Base-by-base conservation (phyloP, 2,329 filamentous ascomycete genomes). In the Fusarium metavorans region DNA sequence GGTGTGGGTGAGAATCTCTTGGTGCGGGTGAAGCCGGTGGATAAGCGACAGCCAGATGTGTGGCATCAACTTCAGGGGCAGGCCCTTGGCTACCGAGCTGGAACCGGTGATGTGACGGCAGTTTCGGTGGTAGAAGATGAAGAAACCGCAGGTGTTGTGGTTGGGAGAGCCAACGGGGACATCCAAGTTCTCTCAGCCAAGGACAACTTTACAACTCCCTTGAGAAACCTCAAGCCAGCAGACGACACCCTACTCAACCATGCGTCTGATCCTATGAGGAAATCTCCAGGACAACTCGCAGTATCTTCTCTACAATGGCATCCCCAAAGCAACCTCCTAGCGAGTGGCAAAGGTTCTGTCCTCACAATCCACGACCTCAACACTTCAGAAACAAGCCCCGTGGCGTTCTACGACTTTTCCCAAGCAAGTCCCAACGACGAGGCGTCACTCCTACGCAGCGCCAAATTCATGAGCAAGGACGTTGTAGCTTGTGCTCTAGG, bases 1-100 rank as follows among this genome's bases (percentile, higher is more conserved):
- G 88, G 88, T 0, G 86, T 84, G 0, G 88, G 88, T 0, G 87
- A 90, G 78, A 84, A 89, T 30, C 76, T 90, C 32, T 79, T 88
- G 6, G 83, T 85, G 4, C 81, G 87, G 25, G 80, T 82, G 30
- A 84, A 84, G 23, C 77, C 81, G 16, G 79, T 75, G 13, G 72
- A 74, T 7, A 78, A 70, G 5, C 72, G 41, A 65, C 59, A 50
- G 30, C 58, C 25, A 23, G 78, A 78, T 66, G 52, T 69, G 1
- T 88, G 87, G 87, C 76, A 81, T 8, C 78, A 78, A 11, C 69
- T 85, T 1, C 74, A 80, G 43, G 88, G 88, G 1, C 76, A 80
- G 14, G 71, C 80, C 1, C 67, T 77, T 8, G 86, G 85, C 0
- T 87, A 86, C 69, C 64, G 69, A 16, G 78, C 84, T 2, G 88